Base-by-base conservation (phyloP, 1,284 basidiomycete genomes). In the Cystobasidium sp. region DNA sequence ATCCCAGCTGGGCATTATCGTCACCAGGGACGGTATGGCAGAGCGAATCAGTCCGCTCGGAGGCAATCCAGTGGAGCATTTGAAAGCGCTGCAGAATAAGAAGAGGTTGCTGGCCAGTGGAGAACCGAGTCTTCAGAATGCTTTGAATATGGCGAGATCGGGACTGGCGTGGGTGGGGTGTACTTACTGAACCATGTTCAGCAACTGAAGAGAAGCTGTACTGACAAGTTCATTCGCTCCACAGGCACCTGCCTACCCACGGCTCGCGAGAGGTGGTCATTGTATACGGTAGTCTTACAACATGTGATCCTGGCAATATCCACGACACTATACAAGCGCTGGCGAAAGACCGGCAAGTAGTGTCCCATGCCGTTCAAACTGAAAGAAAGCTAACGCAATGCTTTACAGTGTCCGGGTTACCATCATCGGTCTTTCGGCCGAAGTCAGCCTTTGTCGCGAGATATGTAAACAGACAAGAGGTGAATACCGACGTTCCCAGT, bases 361-460 rank as follows among this genome's bases (percentile, higher is more conserved):
- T 10, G 12, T 46, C 65, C 6, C 47, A 66, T 14, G n/a, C 43
- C 14, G 52, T 14, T 39, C 55, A 4, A 22, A 4, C 8, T 62
- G 37, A 7, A 20, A 53, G 37, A 43, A 55, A 24, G 16, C 8
- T 55, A 56, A 37, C 55, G 41, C 18, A n/a, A 8, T 24, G 10
- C 75, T 58, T 31, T 31, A 89, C 80, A 91, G 90, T 78, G 92
- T 97, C 74, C 91, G 94, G 62, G 91, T 97, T 70, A 94, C 91
- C 12, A 89, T 99, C 70, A 93, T 99, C 56, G 92, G 93, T 0
- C 87, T 97, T 41, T 91, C 90, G 0, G 97, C 97, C 8, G 96
- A 99, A 82, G 95, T 99, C 89, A 98, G 97, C 82, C 93, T 99
- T 68, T 97, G 94, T 81, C 88, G 92, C 65, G 91, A 95, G 64